Evolutionary conservation across 257 asterid species (phyloP), one percentile per base, ranked within the genome.

Genomic region (Eucommia ulmoides): DNA sequence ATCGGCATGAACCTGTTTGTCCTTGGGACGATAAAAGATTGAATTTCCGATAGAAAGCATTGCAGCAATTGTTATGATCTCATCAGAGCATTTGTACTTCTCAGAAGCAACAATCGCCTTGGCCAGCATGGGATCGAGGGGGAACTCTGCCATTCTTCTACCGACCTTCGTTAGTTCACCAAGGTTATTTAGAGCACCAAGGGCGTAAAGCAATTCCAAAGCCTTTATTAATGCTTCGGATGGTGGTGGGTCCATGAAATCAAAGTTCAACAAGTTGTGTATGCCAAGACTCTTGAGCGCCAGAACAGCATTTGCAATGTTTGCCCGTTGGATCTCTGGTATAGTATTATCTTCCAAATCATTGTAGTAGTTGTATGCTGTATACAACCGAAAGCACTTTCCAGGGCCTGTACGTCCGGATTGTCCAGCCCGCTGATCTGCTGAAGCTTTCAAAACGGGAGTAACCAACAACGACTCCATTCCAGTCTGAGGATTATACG

Each of bases 341-440:
- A 89, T 96, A 0, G 98, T 94, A 62, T 92, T 80, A 0, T 70
- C 88, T 60, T 85, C 82, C 98, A 89, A 78, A 61, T 89, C 98
- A 20, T 83, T 79, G 19, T 72, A 66, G 57, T 85, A 85, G 0
- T 96, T 93, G 45, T 71, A 82, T 63, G 85, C 96, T 0, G 96
- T 83, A 33, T 76, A 89, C 29, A 89, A 83, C 0, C 98, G 84
- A 62, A 85, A 85, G 74, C 98, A 89, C 42, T 94, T 85, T 15
- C 98, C 96, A 1, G 98, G 98, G 50, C 96, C 96, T 1, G 98
- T 89, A 66, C 98, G 80, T 54, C 98, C 96, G 17, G 98, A 94
- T 33, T 96, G 83, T 20, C 98, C 98, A 19, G 98, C 92, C 26
- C 98, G 93, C 65, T 89, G 96, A 60, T 89, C 93, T 50, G 96